Percentiles rank a stretch among this genome's conserved stretches.
Evolutionary conservation across 1,139 yeast genomes (phyloP).

Genomic region (Candida albicans): DNA sequence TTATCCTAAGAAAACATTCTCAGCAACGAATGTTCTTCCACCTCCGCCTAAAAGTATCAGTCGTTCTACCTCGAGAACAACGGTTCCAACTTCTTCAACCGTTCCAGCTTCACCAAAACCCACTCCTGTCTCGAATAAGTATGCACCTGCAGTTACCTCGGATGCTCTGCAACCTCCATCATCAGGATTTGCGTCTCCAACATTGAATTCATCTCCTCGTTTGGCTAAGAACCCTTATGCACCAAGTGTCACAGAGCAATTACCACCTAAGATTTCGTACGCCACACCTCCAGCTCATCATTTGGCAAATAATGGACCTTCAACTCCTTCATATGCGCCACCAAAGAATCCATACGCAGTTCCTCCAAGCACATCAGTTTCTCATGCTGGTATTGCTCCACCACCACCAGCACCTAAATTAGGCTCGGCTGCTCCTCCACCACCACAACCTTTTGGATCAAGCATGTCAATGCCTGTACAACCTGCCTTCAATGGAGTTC

Average conservation of each 20-base stretch:
- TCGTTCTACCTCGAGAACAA: slow-evolving; percentile 28
- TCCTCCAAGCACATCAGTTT: slow-evolving; percentile 21
- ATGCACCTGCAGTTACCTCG: slow-evolving; percentile 39
- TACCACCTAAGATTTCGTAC: slow-evolving; percentile 19
- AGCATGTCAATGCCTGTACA: slow-evolving; percentile 10
- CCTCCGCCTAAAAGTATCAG: slow-evolving; percentile 41
- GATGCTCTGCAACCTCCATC: slow-evolving; percentile 15
- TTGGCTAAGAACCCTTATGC: slow-evolving; percentile 39
- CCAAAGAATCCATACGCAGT: slow-evolving; percentile 48
- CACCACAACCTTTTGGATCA: slow-evolving; percentile 16
- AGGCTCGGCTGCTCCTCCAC: slow-evolving; percentile 17
- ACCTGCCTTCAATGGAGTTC: slow-evolving; percentile 14
- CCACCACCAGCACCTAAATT: slow-evolving; percentile 18
- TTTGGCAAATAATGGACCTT: slow-evolving; percentile 13
- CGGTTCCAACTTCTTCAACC: slow-evolving; percentile 22
- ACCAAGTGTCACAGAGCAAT: slow-evolving; percentile 20
- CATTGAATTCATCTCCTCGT: slow-evolving; percentile 16
- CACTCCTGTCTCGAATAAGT: slow-evolving; percentile 27
- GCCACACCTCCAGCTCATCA: slow-evolving; percentile 20
- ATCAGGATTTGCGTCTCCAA: slow-evolving; percentile 29
- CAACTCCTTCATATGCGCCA: slow-evolving; percentile 19
- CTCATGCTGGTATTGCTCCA: slow-evolving; percentile 16
- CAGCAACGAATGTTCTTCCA: slow-evolving; percentile 18
- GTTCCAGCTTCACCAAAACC: slow-evolving; percentile 23
- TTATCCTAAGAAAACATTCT: slow-evolving; percentile 13